Base-by-base conservation (phyloP, 257 asterid genomes). In the Galeopsis tetrahit region DNA sequence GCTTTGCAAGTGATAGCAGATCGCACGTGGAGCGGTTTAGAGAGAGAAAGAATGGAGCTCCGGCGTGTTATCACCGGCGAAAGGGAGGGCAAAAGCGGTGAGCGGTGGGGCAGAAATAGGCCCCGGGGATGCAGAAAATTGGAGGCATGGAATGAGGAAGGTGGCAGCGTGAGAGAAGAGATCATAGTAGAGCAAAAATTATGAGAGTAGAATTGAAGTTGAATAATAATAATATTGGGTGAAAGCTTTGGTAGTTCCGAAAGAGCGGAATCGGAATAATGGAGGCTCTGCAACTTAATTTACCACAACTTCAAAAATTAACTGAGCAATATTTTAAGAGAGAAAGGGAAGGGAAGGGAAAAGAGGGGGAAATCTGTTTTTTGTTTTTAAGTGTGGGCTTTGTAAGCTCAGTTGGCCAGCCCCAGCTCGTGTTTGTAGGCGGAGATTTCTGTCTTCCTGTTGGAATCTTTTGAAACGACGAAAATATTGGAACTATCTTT, bases 91-190 rank as follows among this genome's bases (percentile, higher is more conserved):
- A 80, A 55, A 48, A 17, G 49, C 42, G 72, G 67, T 75, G 74
- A 8, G 71, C 2, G 58, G 73, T n/a, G 56, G 44, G 81, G 33
- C 63, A 63, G 67, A 34, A 61, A 49, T 53, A 56, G 11, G 8
- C 69, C 67, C 66, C 72, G 72, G 48, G 80, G 71, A 63, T 76
- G 85, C 78, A 79, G 72, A 21, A 76, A 77, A 73, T 80, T 83
- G 9, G 85, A 73, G 67, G 81, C 85, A 52, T 57, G 71, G 53
- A 82, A 17, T 9, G 82, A 43, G 5, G 69, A 28, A 59, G 69
- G 34, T 0, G 95, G 80, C 68, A 79, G 92, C 65, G 80, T 85
- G 74, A 89, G 60, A 28, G 93, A 85, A 13, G 93, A 79, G 64
- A 88, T 87, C 96, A 89, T 90, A 21, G 28, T 21, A 21, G 28